These are phyloP conservation scores for Kwoniella dejecticola DNA, from an alignment of 768 basidiomycete species.

Conservation along the genomic window DNA sequence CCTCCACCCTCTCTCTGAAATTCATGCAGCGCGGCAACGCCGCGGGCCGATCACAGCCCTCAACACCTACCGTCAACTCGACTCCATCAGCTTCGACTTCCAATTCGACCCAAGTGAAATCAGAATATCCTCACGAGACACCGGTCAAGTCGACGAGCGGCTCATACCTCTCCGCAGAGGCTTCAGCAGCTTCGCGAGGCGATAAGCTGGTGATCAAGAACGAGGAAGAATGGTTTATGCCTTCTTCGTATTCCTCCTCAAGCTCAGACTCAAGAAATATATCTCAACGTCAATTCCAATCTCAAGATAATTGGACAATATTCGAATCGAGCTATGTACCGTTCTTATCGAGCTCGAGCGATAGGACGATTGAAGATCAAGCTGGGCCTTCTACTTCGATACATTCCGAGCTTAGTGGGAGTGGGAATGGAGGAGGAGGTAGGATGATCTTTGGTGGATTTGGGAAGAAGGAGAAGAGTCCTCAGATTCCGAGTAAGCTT, in stretches of 20 bases:
- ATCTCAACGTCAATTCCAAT: neutral
- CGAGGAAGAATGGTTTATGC: slow-evolving; percentile 29
- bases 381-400: neutral
- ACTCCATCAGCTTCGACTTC: neutral
- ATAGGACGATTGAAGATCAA: neutral
- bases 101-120: neutral
- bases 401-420: neutral
- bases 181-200: neutral
- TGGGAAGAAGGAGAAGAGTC: slow-evolving; percentile 11
- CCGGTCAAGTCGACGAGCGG: too few relatives aligned
- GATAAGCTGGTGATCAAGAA: slow-evolving; percentile 5
- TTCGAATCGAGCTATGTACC: slow-evolving; percentile 33
- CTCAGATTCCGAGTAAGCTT: slow-evolving; percentile 1
- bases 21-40: slow-evolving; percentile 50
- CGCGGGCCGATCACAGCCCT: slow-evolving; percentile 10
- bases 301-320: neutral
- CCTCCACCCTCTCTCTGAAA: slow-evolving; percentile 46
- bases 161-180: neutral
- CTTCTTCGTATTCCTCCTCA: neutral
- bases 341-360: slow-evolving; percentile 1
- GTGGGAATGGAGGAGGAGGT: slow-evolving; percentile 23
- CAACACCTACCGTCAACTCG: slow-evolving; percentile 3
- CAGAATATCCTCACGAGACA: neutral
- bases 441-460: slow-evolving; percentile 43
- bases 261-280: neutral